These are phyloP conservation scores for Hypoxylon rickii DNA, from an alignment of 495 filamentous ascomycete species.

Conservation along the genomic window DNA sequence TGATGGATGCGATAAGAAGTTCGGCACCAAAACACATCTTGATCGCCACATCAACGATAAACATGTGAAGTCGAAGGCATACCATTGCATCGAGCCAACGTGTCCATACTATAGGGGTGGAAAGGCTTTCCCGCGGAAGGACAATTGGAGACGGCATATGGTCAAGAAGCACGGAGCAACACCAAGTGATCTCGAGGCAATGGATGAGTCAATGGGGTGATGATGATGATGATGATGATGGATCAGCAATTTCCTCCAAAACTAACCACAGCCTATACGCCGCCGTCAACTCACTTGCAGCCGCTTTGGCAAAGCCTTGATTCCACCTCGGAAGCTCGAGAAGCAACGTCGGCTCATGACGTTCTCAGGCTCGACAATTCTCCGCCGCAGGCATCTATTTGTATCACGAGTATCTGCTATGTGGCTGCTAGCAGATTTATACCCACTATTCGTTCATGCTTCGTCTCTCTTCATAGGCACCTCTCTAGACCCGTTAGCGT, in stretches of 20 bases:
- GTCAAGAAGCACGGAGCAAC: conserved; percentile 50
- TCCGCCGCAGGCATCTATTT: too few relatives aligned
- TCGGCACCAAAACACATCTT: conserved; percentile 58
- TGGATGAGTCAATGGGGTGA: conserved; percentile 35
- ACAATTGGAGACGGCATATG: conserved; percentile 58
- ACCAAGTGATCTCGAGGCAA: conserved; percentile 29
- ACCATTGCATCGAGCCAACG: conserved; percentile 49
- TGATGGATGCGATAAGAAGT: conserved; percentile 47
- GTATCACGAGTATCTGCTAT: too few relatives aligned
- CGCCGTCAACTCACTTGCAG: too few relatives aligned
- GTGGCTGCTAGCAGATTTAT: too few relatives aligned
- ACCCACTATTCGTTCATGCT: not conserved
- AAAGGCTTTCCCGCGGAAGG: conserved; percentile 56
- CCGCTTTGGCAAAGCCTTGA: too few relatives aligned
- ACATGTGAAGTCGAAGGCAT: conserved; percentile 54
- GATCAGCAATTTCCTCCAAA: too few relatives aligned
- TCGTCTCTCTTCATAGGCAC: not conserved
- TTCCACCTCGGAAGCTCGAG: too few relatives aligned
- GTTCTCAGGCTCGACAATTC: too few relatives aligned
- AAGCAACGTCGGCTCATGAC: too few relatives aligned
- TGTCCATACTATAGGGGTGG: conserved; percentile 54
- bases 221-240: too few relatives aligned
- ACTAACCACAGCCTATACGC: too few relatives aligned
- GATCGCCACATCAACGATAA: conserved; percentile 58
- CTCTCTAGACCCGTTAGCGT: not conserved